Evolutionary conservation across 331 rosid species (phyloP).

Genomic region (Erythrophleum ivorense): DNA sequence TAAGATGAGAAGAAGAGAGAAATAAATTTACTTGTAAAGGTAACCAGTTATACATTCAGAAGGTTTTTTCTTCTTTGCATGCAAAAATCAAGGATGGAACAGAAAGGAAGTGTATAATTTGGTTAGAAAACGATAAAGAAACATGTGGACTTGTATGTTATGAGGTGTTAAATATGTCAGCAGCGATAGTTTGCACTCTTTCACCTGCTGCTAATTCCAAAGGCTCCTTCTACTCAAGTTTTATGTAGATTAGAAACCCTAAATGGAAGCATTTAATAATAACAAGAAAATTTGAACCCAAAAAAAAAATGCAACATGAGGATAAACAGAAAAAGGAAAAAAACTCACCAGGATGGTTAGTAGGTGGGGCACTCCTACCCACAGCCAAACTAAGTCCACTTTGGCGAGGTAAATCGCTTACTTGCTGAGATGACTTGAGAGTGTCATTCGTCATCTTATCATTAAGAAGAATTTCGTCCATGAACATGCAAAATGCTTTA

Average conservation of each 20-base stretch:
- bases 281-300: not conserved
- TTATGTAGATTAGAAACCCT: constrained; percentile 5
- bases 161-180: constrained; percentile 13
- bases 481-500: constrained; percentile 55
- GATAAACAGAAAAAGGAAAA: not conserved
- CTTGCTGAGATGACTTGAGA: constrained; percentile 44
- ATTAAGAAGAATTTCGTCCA: constrained; percentile 80
- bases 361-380: constrained; percentile 52
- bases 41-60: not conserved
- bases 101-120: not conserved
- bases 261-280: not conserved
- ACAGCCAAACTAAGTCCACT: constrained; percentile 88
- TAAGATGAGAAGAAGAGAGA: not conserved
- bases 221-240: constrained; percentile 13
- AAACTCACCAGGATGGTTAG: constrained; percentile 51
- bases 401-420: constrained; percentile 47
- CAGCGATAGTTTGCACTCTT: not conserved
- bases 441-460: constrained; percentile 43
- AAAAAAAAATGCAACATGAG: constrained; percentile 13
- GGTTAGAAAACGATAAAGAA: not conserved
- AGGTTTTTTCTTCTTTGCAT: not conserved
- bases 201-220: constrained; percentile 17
- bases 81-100: not conserved
- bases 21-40: not conserved
- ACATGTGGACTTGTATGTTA: not conserved